Base-by-base conservation (phyloP, 345 rosid genomes). In the Dovyalis caffra region DNA sequence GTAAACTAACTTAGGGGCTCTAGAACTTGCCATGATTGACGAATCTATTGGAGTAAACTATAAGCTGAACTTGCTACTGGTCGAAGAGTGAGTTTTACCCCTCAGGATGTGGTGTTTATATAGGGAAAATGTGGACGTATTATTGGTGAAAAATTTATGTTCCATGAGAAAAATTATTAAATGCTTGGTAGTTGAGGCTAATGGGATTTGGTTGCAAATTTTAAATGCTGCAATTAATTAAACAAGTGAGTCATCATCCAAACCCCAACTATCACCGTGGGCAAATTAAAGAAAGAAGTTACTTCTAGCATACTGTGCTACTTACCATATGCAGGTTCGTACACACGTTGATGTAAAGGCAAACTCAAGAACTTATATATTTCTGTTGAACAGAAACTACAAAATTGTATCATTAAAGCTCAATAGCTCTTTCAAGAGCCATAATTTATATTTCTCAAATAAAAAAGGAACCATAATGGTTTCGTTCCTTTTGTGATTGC, bases 1-100 rank as follows among this genome's bases (percentile, higher is more conserved):
- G 45, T 51, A 70, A 11, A 73, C 71, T 23, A 83, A 12, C 77
- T 76, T 78, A 18, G 78, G 78, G 57, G 49, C 62, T 37, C 57
- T 51, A 20, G 57, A 21, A 2, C 11, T 51, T 51, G 57, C 25
- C 57, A 51, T 51, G n/a, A 21, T 21, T 0, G 57, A 21, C 6
- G 25, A 6, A 51, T 43, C 57, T 51, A 51, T 51, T 51, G 25
- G n/a, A 51, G 57, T 23, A 51, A 8, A 51, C 6, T 51, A 51
- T 6, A 2, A 51, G 57, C 23, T 21, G 6, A 8, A 20, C 57
- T 20, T 51, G 57, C 6, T 51, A 51, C 20, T 51, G n/a, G 57
- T 6, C 21, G 10, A 2, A 21, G 57, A 9, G 25, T 51, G 57
- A 7, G 57, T 51, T 51, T 21, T 21, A 51, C 23, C 23, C 8